phyloP scores from a whole-genome alignment of 2,329 filamentous ascomycete species.

The Herpomyces periplanetae region DNA sequence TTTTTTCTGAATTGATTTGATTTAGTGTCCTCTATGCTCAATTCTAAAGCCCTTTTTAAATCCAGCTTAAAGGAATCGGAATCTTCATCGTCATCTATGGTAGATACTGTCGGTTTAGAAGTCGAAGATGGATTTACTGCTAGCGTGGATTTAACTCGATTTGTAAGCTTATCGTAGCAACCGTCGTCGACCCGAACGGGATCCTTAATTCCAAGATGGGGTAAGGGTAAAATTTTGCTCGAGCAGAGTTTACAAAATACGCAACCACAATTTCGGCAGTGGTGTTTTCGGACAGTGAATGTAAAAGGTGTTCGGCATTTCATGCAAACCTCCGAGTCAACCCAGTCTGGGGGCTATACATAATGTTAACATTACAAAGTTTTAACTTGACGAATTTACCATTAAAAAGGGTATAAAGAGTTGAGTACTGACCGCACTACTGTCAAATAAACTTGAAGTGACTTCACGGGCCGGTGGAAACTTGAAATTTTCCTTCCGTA shows the following conservation, averaged over 20 bases:
- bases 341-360: constrained; percentile 60
- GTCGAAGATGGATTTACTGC: constrained; percentile 11
- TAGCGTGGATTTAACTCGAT: constrained; percentile 16
- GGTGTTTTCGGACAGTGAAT: constrained; percentile 91
- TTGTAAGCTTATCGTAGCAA: constrained; percentile 56
- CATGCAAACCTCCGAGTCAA: constrained; percentile 93
- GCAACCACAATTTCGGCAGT: constrained; percentile 88
- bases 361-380: constrained; percentile 1
- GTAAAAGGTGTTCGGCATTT: constrained; percentile 77
- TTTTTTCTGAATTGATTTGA: constrained; percentile 19
- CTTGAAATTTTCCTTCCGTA: constrained; percentile 49
- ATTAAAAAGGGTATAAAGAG: constrained; percentile 1
- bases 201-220: constrained; percentile 64
- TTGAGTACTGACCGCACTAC: constrained; percentile 30
- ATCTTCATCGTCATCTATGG: constrained; percentile 32
- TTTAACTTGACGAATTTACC: constrained; percentile 1
- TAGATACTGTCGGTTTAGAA: constrained; percentile 13
- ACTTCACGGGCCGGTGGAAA: constrained; percentile 63
- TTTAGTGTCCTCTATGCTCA: constrained; percentile 82
- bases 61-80: constrained; percentile 84
- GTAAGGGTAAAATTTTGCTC: constrained; percentile 46
- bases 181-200: constrained; percentile 83
- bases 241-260: constrained; percentile 91
- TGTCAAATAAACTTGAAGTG: constrained; percentile 90
- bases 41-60: constrained; percentile 59